A percentile compares a stretch with the other conserved stretches of the same genome.
These are phyloP conservation scores for Suillus bovinus DNA, from an alignment of 768 basidiomycete species.

Conservation along the genomic window DNA sequence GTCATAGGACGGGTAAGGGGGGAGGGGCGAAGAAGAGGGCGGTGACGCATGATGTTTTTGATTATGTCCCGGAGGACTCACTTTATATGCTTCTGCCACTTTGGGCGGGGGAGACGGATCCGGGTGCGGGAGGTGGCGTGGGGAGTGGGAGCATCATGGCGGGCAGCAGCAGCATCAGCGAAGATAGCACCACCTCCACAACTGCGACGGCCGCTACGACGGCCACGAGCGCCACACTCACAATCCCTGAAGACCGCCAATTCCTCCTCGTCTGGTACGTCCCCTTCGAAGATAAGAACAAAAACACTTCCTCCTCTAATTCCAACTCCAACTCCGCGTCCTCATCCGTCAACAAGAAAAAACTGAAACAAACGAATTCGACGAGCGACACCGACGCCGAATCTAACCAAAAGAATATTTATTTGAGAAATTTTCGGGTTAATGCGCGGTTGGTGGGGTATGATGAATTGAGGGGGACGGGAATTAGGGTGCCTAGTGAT, in stretches of 20 bases:
- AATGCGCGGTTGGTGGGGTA: constrained; percentile 74
- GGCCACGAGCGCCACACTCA: constrained; percentile 34
- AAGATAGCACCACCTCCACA: background rate
- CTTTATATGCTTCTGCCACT: constrained; percentile 84
- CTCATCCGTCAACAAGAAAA: constrained; percentile 26
- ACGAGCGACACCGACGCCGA: constrained; percentile 25
- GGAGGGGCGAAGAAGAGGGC: constrained; percentile 21
- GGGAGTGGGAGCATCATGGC: background rate
- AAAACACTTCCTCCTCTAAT: constrained; percentile 12
- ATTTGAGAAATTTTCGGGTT: constrained; percentile 67
- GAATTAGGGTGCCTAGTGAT: constrained; percentile 70
- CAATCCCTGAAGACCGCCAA: constrained; percentile 51
- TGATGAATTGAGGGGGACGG: constrained; percentile 69
- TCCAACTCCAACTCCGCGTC: background rate
- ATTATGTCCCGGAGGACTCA: constrained; percentile 63
- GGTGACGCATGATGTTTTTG: constrained; percentile 46
- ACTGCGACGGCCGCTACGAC: background rate
- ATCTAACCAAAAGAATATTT: constrained; percentile 46
- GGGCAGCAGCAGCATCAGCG: background rate
- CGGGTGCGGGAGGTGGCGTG: constrained; percentile 17
- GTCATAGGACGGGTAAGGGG: constrained; percentile 30
- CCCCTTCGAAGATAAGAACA: constrained; percentile 40
- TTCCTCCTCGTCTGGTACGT: constrained; percentile 85
- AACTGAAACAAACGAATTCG: constrained; percentile 27
- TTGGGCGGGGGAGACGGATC: constrained; percentile 78